Evolutionary conservation across 1,139 yeast species (phyloP).

Genomic region (Nakaseomyces kungkrabaensis): DNA sequence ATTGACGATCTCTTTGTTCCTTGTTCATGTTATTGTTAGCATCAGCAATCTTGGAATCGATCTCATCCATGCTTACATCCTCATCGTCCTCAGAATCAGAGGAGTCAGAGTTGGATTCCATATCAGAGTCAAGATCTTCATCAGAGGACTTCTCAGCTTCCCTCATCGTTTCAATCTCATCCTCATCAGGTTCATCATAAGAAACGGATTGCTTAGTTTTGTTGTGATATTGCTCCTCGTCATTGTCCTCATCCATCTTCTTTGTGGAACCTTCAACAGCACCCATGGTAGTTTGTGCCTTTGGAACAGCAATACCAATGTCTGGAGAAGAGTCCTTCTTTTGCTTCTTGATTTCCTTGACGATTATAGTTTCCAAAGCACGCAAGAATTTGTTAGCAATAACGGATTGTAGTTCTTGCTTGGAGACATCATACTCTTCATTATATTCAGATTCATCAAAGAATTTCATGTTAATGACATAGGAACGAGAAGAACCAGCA

Average conservation of each 20-base stretch:
- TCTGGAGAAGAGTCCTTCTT: constrained; percentile 48
- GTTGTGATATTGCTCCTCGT: constrained; percentile 51
- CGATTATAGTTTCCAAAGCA: constrained; percentile 60
- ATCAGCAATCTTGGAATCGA: constrained; percentile 23
- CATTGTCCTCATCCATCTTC: constrained; percentile 48
- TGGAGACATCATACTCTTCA: constrained; percentile 79
- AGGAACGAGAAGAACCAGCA: constrained; percentile 67
- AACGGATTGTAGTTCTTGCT: constrained; percentile 65
- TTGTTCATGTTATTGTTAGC: constrained; percentile 37
- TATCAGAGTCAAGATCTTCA: constrained; percentile 38
- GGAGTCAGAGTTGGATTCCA: constrained; percentile 34
- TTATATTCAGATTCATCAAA: constrained; percentile 70
- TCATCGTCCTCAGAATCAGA: constrained; percentile 31
- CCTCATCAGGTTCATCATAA: constrained; percentile 92
- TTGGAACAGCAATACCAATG: constrained; percentile 67
- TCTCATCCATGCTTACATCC: constrained; percentile 31
- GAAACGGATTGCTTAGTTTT: constrained; percentile 80
- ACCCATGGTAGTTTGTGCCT: constrained; percentile 39
- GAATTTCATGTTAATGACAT: constrained; percentile 64
- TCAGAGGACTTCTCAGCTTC: constrained; percentile 68
- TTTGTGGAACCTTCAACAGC: constrained; percentile 30
- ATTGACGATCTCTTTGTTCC: constrained; percentile 74
- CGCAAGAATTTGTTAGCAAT: constrained; percentile 56
- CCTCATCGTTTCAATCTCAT: constrained; percentile 79
- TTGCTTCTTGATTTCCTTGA: constrained; percentile 78